Conservation (phyloP, 2,329 filamentous ascomycete genomes). For the Ophiostoma perfectum region DNA sequence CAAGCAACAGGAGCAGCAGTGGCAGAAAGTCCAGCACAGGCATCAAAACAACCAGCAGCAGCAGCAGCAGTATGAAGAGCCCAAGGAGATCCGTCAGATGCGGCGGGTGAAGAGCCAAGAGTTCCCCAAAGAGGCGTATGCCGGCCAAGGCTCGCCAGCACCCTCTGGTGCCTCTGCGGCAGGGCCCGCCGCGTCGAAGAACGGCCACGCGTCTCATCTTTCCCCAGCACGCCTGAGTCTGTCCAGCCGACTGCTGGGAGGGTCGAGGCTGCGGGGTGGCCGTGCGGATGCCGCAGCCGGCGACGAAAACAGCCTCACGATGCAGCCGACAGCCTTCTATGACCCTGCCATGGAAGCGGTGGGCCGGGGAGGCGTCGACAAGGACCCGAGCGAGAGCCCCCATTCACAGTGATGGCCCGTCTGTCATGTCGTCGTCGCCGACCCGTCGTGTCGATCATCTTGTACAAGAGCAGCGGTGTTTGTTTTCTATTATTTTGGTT, state of each 20-base stretch:
- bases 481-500: too few relatives aligned
- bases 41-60: constrained; percentile 15
- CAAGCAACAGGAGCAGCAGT: constrained; percentile 17
- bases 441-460: not conserved
- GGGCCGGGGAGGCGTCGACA: not conserved
- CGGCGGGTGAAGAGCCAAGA: constrained; percentile 11
- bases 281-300: not conserved
- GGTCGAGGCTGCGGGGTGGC: constrained; percentile 17
- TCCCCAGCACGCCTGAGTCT: constrained; percentile 46
- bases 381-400: constrained; percentile 8
- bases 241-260: constrained; percentile 40
- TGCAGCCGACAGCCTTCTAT: not conserved
- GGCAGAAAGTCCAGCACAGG: not conserved
- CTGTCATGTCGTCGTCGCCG: too few relatives aligned
- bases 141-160: not conserved
- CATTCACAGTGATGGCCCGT: not conserved
- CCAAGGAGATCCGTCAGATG: not conserved
- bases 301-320: not conserved
- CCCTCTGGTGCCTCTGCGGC: not conserved
- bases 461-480: too few relatives aligned
- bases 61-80: constrained; percentile 13
- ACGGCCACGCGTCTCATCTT: constrained; percentile 27
- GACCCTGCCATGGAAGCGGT: not conserved
- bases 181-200: not conserved
- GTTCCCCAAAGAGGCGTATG: not conserved